Base-by-base conservation (phyloP, 1,284 basidiomycete species). In the Puccinia horiana region DNA sequence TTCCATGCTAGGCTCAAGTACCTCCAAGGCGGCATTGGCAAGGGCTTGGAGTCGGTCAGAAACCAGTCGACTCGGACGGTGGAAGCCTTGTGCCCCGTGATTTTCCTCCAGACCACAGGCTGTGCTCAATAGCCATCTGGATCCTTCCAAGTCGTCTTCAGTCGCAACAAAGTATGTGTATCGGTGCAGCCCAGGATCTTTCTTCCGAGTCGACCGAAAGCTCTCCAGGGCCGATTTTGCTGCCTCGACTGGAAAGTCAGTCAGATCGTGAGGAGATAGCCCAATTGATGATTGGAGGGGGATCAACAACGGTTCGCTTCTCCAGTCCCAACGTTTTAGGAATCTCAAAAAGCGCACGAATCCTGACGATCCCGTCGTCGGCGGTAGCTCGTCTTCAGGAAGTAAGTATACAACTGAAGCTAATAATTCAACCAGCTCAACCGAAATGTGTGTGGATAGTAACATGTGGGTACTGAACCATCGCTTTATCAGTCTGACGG, bases 401-500 rank as follows among this genome's bases (percentile, higher is more conserved):
- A 74, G 54, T 63, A 90, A 85, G 84, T 90, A 91, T 2, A 89
- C 88, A 29, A 87, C 86, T 0, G 94, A 94, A 85, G 92, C 93
- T 42, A 99, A 86, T 16, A 99, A 88, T 87, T 99, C 97, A 67
- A 94, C 89, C 0, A 91, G 91, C 86, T 98, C 94, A 80, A 91
- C 90, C 6, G 90, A 89, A 61, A 96, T 88, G 84, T 94, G 92
- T 0, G 90, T 88, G 23, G 94, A 89, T 18, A 85, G 82, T 32
- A 98, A 90, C 92, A 96, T 94, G 87, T 99, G 97, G 0, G 92
- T 89, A 0, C 92, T 91, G 70, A 98, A 88, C 97, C 97, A 99
- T 74, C 97, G 91, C 88, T 98, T 96, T 58, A 94, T 90, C 32
- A 99, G 89, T 40, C 97, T 90, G 29, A 93, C 92, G 0, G 95